Conservation (phyloP, 2,329 filamentous ascomycete species). For the Byssoonygena ceratinophila region DNA sequence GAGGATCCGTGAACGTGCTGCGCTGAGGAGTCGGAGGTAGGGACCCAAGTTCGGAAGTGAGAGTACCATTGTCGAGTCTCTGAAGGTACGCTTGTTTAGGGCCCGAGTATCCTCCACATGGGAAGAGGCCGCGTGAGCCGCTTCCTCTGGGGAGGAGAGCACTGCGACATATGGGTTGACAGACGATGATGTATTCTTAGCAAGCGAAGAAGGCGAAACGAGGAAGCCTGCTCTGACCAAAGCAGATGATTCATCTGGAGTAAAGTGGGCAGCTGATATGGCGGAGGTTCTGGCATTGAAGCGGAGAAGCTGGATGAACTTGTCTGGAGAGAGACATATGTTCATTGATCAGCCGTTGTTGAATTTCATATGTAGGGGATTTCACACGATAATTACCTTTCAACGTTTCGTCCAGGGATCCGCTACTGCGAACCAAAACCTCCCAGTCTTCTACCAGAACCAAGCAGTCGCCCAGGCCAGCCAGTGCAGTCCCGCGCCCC, state of each 20-base stretch:
- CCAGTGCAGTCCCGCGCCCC: slow-evolving; percentile 46
- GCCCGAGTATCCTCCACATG: neutral
- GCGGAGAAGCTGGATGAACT: slow-evolving; percentile 42
- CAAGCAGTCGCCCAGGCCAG: slow-evolving; percentile 49
- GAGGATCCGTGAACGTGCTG: slow-evolving; percentile 47
- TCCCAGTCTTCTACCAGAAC: slow-evolving; percentile 47
- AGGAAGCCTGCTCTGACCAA: slow-evolving; percentile 47
- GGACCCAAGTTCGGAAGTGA: slow-evolving; percentile 51
- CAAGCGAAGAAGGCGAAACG: slow-evolving; percentile 38
- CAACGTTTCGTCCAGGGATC: slow-evolving; percentile 25
- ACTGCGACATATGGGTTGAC: slow-evolving; percentile 7
- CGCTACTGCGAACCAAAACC: slow-evolving; percentile 29
- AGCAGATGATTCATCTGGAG: slow-evolving; percentile 37
- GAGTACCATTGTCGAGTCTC: slow-evolving; percentile 38
- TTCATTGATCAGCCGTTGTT: neutral
- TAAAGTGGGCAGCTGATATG: slow-evolving; percentile 38
- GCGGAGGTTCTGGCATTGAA: slow-evolving; percentile 39
- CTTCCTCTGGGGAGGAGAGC: neutral
- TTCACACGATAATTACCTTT: too few species aligned
- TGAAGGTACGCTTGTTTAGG: slow-evolving; percentile 14
- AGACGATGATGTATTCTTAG: slow-evolving; percentile 24
- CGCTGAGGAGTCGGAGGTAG: slow-evolving; percentile 47
- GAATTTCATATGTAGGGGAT: too few species aligned
- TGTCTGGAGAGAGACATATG: slow-evolving; percentile 26
- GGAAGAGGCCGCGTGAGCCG: neutral